Conservation (phyloP, 73 alveolate species). For the Durusdinium trenchii region DNA sequence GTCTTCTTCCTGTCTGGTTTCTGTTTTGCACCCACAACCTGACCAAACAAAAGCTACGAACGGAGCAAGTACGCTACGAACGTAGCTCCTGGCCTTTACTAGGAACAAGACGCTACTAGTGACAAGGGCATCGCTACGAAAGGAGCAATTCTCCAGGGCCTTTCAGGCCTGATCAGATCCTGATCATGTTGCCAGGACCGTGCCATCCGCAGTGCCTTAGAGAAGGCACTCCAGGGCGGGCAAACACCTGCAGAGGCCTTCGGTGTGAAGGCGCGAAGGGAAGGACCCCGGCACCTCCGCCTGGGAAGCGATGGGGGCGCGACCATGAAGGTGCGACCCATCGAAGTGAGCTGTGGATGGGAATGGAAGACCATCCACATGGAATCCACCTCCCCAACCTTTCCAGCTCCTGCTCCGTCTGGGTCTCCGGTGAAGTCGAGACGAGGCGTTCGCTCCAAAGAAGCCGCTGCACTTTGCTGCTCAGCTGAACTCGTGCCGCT, state of each 20-base stretch:
- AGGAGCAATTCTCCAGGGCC: no score
- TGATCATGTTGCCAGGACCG: conserved; percentile 21
- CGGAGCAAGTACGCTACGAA: no score
- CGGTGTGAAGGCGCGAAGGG: conserved; percentile 19
- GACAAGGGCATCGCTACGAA: no score
- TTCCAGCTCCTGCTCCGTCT: not conserved
- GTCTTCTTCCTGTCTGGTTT: no score
- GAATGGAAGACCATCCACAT: not conserved
- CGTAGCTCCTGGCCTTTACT: no score
- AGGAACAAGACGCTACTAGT: no score
- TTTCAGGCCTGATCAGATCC: no score
- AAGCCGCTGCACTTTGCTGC: conserved; percentile 3
- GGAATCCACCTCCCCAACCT: not conserved
- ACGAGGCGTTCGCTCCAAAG: not conserved
- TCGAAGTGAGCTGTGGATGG: not conserved
- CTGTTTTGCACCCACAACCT: no score
- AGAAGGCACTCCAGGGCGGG: conserved; percentile 9
- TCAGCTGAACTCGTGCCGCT: no score
- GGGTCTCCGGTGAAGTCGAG: not conserved
- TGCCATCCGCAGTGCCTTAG: not conserved
- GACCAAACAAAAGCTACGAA: no score
- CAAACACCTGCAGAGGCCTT: conserved; percentile 20
- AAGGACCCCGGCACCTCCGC: no score
- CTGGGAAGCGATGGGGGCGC: no score
- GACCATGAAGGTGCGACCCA: not conserved